phyloP scores from a whole-genome alignment of 805 yeast genomes.

The Saccharomyces kudriavzevii region DNA sequence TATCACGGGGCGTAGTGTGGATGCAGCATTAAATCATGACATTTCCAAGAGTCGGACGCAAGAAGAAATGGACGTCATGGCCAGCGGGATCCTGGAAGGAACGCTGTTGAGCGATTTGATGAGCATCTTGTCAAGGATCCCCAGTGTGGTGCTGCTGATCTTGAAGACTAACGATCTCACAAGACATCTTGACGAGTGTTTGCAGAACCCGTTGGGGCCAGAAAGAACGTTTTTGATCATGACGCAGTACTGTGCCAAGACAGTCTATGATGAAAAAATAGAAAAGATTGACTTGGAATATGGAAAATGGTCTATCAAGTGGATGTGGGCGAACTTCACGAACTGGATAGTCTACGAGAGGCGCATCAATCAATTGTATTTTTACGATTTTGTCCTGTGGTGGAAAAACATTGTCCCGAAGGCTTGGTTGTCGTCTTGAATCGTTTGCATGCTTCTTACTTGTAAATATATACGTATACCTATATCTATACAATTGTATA shows the following conservation, averaged over 20 bases:
- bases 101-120: slow-evolving; percentile 68
- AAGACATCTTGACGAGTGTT: slow-evolving; percentile 75
- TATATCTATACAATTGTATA: background rate
- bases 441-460: background rate
- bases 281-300: slow-evolving; percentile 29
- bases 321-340: slow-evolving; percentile 19
- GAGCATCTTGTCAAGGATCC: slow-evolving; percentile 70
- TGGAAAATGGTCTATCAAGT: slow-evolving; percentile 20
- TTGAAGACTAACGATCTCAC: slow-evolving; percentile 92
- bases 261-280: slow-evolving; percentile 61
- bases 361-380: slow-evolving; percentile 20
- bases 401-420: slow-evolving; percentile 7
- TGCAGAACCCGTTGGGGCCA: slow-evolving; percentile 76
- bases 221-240: slow-evolving; percentile 81
- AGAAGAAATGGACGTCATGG: slow-evolving; percentile 63
- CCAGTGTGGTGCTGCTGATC: slow-evolving; percentile 76
- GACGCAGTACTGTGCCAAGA: slow-evolving; percentile 81
- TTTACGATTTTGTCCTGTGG: slow-evolving; percentile 28
- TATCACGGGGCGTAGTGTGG: slow-evolving; percentile 86
- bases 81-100: slow-evolving; percentile 48
- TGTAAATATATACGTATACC: background rate
- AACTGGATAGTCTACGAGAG: slow-evolving; percentile 25
- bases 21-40: slow-evolving; percentile 61
- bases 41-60: slow-evolving; percentile 46
- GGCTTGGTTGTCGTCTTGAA: background rate